phyloP scores from a whole-genome alignment of 2,329 filamentous ascomycete genomes.

The Achaetomium macrosporum region DNA sequence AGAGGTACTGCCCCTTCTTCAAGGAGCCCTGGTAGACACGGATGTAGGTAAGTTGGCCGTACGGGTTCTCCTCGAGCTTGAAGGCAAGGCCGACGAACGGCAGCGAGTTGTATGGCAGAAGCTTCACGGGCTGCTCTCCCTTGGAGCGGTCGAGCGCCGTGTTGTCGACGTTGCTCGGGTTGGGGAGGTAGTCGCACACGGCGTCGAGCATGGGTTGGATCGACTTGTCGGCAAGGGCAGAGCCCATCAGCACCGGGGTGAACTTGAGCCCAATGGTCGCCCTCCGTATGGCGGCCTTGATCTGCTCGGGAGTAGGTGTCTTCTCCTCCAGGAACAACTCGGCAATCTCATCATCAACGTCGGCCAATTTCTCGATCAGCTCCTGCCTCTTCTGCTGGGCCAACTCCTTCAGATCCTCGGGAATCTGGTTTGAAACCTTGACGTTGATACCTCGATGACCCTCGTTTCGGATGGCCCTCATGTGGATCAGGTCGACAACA shows the following conservation, averaged over 20 bases:
- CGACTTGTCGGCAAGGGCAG: slow-evolving; percentile 87
- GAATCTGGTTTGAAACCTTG: slow-evolving; percentile 71
- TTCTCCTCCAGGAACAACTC: slow-evolving; percentile 88
- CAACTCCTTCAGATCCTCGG: slow-evolving; percentile 68
- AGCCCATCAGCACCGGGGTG: slow-evolving; percentile 92
- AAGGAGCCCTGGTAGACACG: slow-evolving; percentile 94
- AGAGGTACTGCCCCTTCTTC: slow-evolving; percentile 82
- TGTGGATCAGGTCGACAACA: slow-evolving; percentile 85
- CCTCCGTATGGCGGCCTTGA: slow-evolving; percentile 86
- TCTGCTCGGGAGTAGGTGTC: slow-evolving; percentile 71
- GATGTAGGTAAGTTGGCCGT: slow-evolving; percentile 96
- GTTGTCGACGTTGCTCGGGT: slow-evolving; percentile 85
- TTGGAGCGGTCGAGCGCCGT: slow-evolving; percentile 78
- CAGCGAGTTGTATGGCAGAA: slow-evolving; percentile 87
- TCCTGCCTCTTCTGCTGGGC: slow-evolving; percentile 76
- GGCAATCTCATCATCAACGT: slow-evolving; percentile 96
- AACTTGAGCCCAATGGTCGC: slow-evolving; percentile 88
- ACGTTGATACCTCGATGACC: slow-evolving; percentile 75
- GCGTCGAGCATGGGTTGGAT: slow-evolving; percentile 94
- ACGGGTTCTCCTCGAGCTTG: slow-evolving; percentile 98
- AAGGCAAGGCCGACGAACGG: slow-evolving; percentile 96
- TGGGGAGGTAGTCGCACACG: slow-evolving; percentile 92
- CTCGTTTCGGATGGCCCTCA: slow-evolving; percentile 91
- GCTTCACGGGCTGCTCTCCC: slow-evolving; percentile 72
- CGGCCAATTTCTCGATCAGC: slow-evolving; percentile 89